Conservation (phyloP, 2,329 filamentous ascomycete species). For the Aspergillaceae sp. region DNA sequence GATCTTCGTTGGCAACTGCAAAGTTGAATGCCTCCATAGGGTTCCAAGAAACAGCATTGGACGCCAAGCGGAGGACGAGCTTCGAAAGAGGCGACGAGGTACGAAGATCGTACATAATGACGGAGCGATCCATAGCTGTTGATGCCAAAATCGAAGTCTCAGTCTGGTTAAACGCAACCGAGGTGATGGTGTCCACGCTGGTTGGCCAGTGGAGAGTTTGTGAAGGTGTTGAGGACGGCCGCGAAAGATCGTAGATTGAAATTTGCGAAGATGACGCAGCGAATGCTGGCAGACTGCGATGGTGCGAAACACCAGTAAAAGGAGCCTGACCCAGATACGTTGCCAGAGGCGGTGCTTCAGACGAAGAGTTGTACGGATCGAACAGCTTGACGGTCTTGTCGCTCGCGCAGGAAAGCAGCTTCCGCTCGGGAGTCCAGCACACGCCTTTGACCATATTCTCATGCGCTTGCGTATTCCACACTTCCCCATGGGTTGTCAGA, state of each 20-base stretch:
- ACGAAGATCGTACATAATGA: constrained; percentile 87
- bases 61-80: constrained; percentile 70
- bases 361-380: constrained; percentile 71
- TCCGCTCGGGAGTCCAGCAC: constrained; percentile 78
- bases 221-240: constrained; percentile 65
- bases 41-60: constrained; percentile 83
- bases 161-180: constrained; percentile 82
- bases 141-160: constrained; percentile 88
- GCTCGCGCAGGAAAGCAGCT: constrained; percentile 75
- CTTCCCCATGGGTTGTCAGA: constrained; percentile 61
- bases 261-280: constrained; percentile 68
- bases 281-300: constrained; percentile 69
- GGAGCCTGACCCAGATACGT: constrained; percentile 78
- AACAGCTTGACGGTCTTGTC: constrained; percentile 86
- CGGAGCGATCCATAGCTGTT: constrained; percentile 71
- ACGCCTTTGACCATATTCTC: constrained; percentile 90
- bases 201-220: constrained; percentile 84
- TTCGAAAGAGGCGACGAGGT: constrained; percentile 76
- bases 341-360: constrained; percentile 61
- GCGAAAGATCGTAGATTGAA: constrained; percentile 78
- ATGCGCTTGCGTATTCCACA: constrained; percentile 73
- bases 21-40: constrained; percentile 97
- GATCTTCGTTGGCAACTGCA: constrained; percentile 86
- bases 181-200: constrained; percentile 79
- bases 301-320: constrained; percentile 77